Evolutionary conservation across 2,329 filamentous ascomycete species (phyloP).

Genomic region (Fusarium citri): DNA sequence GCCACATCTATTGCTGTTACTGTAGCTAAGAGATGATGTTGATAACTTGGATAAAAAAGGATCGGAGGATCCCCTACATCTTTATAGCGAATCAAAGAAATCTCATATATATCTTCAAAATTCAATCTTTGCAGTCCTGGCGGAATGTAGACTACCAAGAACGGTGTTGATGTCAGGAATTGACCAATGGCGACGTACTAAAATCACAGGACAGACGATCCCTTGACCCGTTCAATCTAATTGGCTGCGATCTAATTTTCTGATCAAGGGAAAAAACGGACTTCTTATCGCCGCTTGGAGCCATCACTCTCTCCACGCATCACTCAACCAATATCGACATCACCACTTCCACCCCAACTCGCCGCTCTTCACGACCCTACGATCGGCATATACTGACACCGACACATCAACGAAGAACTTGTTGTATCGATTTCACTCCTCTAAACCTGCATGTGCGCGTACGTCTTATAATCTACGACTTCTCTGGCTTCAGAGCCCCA

Average conservation of each 20-base stretch:
- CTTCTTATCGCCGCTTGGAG: conserved; percentile 22
- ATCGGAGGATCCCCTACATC: not conserved
- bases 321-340: conserved; percentile 25
- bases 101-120: not conserved
- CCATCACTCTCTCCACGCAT: conserved; percentile 21
- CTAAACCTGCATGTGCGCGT: conserved; percentile 15
- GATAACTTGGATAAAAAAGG: not conserved
- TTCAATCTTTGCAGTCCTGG: not conserved
- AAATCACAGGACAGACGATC: conserved; percentile 3
- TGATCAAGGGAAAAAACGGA: conserved; percentile 41
- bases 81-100: not conserved
- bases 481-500: conserved; percentile 23
- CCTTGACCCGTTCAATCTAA: conserved; percentile 23
- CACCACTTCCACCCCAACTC: conserved; percentile 10
- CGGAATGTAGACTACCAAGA: not conserved
- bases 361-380: not conserved
- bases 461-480: conserved; percentile 14
- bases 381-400: not conserved
- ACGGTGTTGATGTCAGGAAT: conserved; percentile 19
- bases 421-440: not conserved
- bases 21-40: not conserved
- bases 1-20: not conserved
- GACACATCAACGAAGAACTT: not conserved
- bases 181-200: conserved; percentile 36
- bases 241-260: conserved; percentile 34